Base-by-base conservation (phyloP, 2,329 filamentous ascomycete species). In the Epicoccum sorghinum region DNA sequence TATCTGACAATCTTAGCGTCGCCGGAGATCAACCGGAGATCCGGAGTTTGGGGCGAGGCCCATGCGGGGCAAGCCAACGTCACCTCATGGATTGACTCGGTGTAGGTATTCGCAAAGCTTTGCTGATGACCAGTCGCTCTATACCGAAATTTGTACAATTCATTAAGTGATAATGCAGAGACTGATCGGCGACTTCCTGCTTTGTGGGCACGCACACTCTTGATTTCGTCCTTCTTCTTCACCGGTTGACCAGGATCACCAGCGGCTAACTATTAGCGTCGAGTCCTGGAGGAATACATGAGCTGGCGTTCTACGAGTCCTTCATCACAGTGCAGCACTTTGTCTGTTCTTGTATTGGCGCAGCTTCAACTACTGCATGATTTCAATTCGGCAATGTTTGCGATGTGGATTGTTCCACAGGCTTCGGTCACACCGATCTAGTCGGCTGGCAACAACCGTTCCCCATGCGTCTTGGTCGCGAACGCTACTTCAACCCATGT, bases 261-360 rank as follows among this genome's bases (percentile, higher is more conserved):
- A 37, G 36, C 36, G 41, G n/a, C 35, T 45, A 39, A 33, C 22
- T 4, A 3, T 43, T 51, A 35, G 48, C 13, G 35, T 44, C 29
- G 3, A 45, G 41, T 51, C 40, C 41, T 40, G 27, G 13, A 44
- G 41, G 47, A 45, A 37, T 46, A 14, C n/a, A 4, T 46, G 24
- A 38, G 33, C 9, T 38, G 43, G 33, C 24, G 8, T 14, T 14
- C 24, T 22, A 29, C 38, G 23, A 30, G 10, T 37, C 32, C 23
- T 27, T 30, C 32, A 30, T 23, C 9, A 14, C 25, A 18, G 30
- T 12, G 13, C 32, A 40, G n/a, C 29, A 14, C n/a, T 9, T 25
- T 33, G 10, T 5, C 10, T 43, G 30, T 25, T 13, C 18, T 10
- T 32, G 35, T 8, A 9, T 27, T 43, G 47, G 27, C 29, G 36